Evolutionary conservation across 1,284 basidiomycete genomes (phyloP).

Genomic region (Blastosporella zonata): DNA sequence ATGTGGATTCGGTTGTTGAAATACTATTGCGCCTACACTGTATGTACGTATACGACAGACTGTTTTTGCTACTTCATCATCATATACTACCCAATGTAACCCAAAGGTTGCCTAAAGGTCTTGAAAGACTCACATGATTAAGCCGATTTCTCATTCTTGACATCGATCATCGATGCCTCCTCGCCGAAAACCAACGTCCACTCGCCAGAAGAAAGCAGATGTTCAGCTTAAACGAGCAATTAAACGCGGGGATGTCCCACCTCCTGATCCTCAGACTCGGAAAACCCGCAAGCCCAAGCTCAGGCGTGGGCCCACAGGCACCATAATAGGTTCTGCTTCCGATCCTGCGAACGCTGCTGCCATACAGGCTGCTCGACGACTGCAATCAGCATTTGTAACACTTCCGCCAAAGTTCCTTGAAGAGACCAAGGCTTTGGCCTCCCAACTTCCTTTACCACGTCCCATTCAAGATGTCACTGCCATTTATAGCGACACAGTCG

Average conservation of each 20-base stretch:
- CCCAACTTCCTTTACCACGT: slow-evolving; percentile 49
- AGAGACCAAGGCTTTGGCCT: slow-evolving; percentile 57
- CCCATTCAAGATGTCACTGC: slow-evolving; percentile 52
- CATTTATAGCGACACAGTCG: slow-evolving; percentile 33
- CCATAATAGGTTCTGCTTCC: slow-evolving; percentile 22
- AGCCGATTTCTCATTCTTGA: not conserved
- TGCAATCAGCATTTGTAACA: slow-evolving; percentile 73
- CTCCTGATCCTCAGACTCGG: slow-evolving; percentile 37
- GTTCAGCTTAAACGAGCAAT: slow-evolving; percentile 75
- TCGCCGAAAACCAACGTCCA: slow-evolving; percentile 58
- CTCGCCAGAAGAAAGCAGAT: slow-evolving; percentile 69
- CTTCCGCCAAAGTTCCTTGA: slow-evolving; percentile 64
- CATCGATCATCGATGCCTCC: slow-evolving; percentile 36
- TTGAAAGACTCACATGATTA: not conserved
- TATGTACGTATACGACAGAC: no score
- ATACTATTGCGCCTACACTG: no score
- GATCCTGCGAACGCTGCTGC: slow-evolving; percentile 26
- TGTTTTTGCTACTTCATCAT: no score
- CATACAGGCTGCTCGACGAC: slow-evolving; percentile 44
- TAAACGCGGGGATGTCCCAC: slow-evolving; percentile 70
- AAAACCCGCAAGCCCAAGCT: slow-evolving; percentile 24
- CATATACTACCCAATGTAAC: no score
- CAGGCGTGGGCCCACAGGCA: slow-evolving; percentile 29
- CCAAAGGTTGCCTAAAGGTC: no score
- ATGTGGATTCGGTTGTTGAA: no score